Evolutionary conservation across 2,329 filamentous ascomycete species (phyloP).

Genomic region (Fusarium piperis): DNA sequence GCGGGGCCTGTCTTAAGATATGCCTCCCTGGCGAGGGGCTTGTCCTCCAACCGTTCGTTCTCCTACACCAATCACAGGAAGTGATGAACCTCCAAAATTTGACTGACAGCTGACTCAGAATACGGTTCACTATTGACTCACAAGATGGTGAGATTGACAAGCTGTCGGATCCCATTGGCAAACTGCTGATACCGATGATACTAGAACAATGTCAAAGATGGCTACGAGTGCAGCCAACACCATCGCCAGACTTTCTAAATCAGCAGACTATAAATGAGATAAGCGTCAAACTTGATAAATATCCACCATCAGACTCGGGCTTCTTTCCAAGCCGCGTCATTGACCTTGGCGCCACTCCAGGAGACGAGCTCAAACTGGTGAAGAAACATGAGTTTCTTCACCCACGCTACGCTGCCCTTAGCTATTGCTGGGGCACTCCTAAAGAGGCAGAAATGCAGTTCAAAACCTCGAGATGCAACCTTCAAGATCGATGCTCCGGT

Average conservation of each 20-base stretch:
- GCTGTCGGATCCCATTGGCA: neutral
- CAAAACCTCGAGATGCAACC: neutral
- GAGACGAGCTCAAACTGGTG: neutral
- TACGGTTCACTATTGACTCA: neutral
- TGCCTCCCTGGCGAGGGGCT: neutral
- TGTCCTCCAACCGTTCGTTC: neutral
- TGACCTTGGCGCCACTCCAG: neutral
- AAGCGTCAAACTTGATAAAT: neutral
- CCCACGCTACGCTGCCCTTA: neutral
- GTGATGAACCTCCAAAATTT: neutral
- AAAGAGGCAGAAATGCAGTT: neutral
- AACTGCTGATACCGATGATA: neutral
- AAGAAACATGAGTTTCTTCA: neutral
- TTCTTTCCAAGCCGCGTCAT: neutral
- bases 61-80: neutral
- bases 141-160: neutral
- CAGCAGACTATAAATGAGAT: neutral
- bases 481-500: neutral
- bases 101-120: neutral
- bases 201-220: neutral
- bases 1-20: neutral
- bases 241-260: neutral
- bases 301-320: neutral
- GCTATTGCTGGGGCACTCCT: slow-evolving; percentile 13
- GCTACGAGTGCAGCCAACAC: neutral